Conservation (phyloP, 2,329 filamentous ascomycete species). For the Ophiostoma pallidulum region DNA sequence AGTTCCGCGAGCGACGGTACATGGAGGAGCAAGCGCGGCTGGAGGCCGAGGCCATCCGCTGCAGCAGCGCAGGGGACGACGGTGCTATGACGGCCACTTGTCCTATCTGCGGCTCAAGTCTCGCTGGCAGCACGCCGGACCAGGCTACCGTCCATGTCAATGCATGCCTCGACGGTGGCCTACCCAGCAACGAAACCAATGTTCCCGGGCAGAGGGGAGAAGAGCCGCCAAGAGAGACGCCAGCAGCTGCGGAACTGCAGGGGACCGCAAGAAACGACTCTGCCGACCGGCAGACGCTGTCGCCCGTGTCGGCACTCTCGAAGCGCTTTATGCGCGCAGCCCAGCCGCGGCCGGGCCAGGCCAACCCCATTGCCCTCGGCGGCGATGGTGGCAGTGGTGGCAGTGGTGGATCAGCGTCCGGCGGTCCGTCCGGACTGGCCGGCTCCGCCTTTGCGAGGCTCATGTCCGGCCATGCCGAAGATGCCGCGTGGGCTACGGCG, state of each 20-base stretch:
- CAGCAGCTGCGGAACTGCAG: not conserved
- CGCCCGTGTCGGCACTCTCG: slow-evolving; percentile 26
- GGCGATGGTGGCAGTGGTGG: slow-evolving; percentile 8
- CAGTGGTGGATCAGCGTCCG: not conserved
- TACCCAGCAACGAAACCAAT: not conserved
- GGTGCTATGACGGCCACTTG: slow-evolving; percentile 41
- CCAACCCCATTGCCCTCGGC: slow-evolving; percentile 61
- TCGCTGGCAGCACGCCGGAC: slow-evolving; percentile 52
- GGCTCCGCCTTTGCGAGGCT: slow-evolving; percentile 81
- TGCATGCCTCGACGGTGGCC: slow-evolving; percentile 64
- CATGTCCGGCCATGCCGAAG: slow-evolving; percentile 87
- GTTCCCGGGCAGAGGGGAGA: not conserved
- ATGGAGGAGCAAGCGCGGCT: slow-evolving; percentile 67
- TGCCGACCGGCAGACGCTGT: not conserved
- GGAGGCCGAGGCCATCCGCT: slow-evolving; percentile 44
- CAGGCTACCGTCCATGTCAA: slow-evolving; percentile 83
- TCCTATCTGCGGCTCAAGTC: slow-evolving; percentile 64
- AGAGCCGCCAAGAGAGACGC: not conserved
- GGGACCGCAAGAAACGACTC: not conserved
- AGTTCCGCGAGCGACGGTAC: slow-evolving; percentile 53
- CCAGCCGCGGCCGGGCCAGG: slow-evolving; percentile 68
- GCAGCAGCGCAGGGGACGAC: slow-evolving; percentile 25
- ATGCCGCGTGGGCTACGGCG: slow-evolving; percentile 79
- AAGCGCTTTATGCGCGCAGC: slow-evolving; percentile 58
- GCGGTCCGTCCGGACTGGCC: slow-evolving; percentile 14